These are phyloP conservation scores for Rubroboletus satanas DNA, from an alignment of 768 basidiomycete genomes.

Conservation along the genomic window DNA sequence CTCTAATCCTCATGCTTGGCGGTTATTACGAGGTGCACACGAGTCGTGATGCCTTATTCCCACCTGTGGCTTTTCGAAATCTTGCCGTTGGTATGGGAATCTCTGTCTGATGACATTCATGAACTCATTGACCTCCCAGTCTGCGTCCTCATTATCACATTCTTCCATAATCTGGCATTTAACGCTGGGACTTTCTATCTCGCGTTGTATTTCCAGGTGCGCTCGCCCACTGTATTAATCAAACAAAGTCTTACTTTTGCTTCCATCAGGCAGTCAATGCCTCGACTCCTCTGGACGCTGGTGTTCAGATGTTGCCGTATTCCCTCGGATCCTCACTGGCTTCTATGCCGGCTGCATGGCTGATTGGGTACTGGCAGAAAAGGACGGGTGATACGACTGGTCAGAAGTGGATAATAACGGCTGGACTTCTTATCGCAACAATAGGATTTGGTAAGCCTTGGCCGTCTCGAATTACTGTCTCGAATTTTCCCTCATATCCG, in stretches of 20 bases:
- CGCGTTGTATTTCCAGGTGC: conserved; percentile 77
- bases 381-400: conserved; percentile 53
- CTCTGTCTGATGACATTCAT: conserved; percentile 6
- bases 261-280: conserved; percentile 60
- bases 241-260: conserved; percentile 1
- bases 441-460: conserved; percentile 64
- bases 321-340: conserved; percentile 81
- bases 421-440: conserved; percentile 61
- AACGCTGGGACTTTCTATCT: conserved; percentile 85
- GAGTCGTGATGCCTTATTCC: conserved; percentile 68
- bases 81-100: conserved; percentile 51
- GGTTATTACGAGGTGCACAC: conserved; percentile 68
- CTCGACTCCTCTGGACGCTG: conserved; percentile 67
- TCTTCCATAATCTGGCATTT: conserved; percentile 81
- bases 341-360: conserved; percentile 84
- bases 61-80: conserved; percentile 57
- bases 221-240: conserved; percentile 11
- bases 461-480: not conserved
- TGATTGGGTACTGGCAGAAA: conserved; percentile 65
- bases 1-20: conserved; percentile 50
- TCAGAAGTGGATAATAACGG: conserved; percentile 61
- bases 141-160: conserved; percentile 61
- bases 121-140: conserved; percentile 38
- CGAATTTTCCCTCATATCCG: conserved; percentile 10
- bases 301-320: conserved; percentile 74